A percentile compares a stretch with the other conserved stretches of the same genome.
These are phyloP conservation scores for Brassica incana DNA, from an alignment of 345 rosid species.

Conservation along the genomic window DNA sequence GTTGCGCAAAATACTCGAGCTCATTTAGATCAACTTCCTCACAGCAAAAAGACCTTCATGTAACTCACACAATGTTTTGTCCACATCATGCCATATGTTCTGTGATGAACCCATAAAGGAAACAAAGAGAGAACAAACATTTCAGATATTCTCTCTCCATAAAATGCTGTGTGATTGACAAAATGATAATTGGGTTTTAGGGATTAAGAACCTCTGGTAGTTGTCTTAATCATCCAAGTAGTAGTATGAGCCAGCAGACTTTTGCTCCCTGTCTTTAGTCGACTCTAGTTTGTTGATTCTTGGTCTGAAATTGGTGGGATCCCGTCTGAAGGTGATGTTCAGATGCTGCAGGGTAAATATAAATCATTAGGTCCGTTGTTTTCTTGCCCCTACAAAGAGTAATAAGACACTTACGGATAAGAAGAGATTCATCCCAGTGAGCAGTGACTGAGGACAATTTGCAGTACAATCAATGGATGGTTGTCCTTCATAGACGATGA, in stretches of 20 bases:
- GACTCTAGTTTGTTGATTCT: constrained; percentile 94
- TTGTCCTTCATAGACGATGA: constrained; percentile 87
- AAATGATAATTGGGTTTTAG: background rate
- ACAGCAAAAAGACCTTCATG: constrained; percentile 18
- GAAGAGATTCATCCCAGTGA: constrained; percentile 98
- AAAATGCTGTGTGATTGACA: background rate
- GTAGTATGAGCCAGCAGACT: constrained; percentile 89
- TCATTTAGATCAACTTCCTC: constrained; percentile 22
- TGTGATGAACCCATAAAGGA: constrained; percentile 5
- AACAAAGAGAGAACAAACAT: background rate
- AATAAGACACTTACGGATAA: constrained; percentile 65
- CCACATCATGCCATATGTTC: constrained; percentile 20
- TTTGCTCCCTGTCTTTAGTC: constrained; percentile 96
- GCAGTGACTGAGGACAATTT: constrained; percentile 87
- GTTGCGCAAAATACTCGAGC: constrained; percentile 4
- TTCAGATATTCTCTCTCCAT: constrained; percentile 19
- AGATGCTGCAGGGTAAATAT: constrained; percentile 60
- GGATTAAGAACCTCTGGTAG: constrained; percentile 24
- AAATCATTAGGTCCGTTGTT: background rate
- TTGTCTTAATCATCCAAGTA: constrained; percentile 71
- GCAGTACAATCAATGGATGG: constrained; percentile 93
- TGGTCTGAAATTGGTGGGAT: constrained; percentile 90
- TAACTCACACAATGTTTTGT: constrained; percentile 10
- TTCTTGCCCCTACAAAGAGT: background rate
- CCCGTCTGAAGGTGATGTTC: constrained; percentile 91